These are phyloP conservation scores for Pseudodiploospora longispora DNA, from an alignment of 2,329 filamentous ascomycete genomes.

Conservation along the genomic window DNA sequence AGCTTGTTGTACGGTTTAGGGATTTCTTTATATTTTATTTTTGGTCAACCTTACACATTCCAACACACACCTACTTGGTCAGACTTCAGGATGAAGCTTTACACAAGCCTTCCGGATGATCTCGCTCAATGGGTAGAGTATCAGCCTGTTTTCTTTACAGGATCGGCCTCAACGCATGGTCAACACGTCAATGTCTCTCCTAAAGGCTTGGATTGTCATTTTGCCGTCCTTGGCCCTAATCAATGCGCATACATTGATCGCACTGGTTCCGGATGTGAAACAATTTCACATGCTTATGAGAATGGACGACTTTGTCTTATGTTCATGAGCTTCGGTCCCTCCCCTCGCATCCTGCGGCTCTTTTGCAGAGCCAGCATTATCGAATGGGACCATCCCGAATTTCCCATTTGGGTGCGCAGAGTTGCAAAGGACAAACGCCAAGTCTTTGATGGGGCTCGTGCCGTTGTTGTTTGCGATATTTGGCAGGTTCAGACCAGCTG, in stretches of 20 bases:
- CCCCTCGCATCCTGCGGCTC: conserved; percentile 55
- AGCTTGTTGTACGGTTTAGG: too few species aligned
- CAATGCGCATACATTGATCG: conserved; percentile 64
- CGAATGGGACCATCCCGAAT: conserved; percentile 48
- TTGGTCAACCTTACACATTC: too few species aligned
- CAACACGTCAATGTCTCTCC: conserved; percentile 69
- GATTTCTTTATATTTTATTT: too few species aligned
- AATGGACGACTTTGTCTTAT: conserved; percentile 69
- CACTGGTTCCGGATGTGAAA: conserved; percentile 69
- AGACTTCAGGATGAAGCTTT: conserved; percentile 48
- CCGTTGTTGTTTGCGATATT: conserved; percentile 53
- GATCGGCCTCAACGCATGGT: conserved; percentile 59
- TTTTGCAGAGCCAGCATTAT: conserved; percentile 53
- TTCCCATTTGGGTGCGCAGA: conserved; percentile 38
- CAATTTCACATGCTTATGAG: conserved; percentile 67
- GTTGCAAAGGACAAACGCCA: conserved; percentile 27
- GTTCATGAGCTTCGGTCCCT: conserved; percentile 57
- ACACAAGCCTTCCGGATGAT: conserved; percentile 42
- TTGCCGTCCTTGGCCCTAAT: conserved; percentile 51
- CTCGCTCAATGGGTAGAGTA: conserved; percentile 55
- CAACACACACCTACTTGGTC: too few species aligned
- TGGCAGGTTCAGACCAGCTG: conserved; percentile 61
- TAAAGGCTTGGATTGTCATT: conserved; percentile 60
- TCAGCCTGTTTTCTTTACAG: conserved; percentile 70
- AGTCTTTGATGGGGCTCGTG: conserved; percentile 42